Base-by-base conservation (phyloP, 352 stramenopile genomes). In the Globisporangium ultimum region DNA sequence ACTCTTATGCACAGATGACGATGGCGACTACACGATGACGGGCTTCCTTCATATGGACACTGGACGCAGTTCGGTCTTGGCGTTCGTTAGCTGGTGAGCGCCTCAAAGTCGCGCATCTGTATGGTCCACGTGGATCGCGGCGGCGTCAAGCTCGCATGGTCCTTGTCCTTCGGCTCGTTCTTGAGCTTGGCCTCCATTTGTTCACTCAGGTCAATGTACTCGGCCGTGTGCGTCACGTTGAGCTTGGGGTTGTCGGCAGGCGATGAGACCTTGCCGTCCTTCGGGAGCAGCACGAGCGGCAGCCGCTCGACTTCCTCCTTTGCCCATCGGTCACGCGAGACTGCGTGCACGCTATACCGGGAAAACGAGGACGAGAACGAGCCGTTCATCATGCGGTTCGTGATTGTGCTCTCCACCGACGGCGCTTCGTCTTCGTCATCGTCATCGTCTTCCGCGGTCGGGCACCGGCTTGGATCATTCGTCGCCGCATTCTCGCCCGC, bases 81-180 rank as follows among this genome's bases (percentile, higher is more conserved):
- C 28, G 28, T 36, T 10, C 28, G 4, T 74, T 56, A 87, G 43
- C 78, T 87, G 12, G 85, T 67, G 28, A 87, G 68, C 28, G 54
- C 68, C 34, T 92, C 83, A 46, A 93, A 87, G 71, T 84, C 60
- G 36, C 84, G 80, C 76, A 88, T 93, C 58, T 93, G 84, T 61
- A 93, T 91, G 73, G 76, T 78, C 84, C 84, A 93, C 28, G 84
- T 93, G 5, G 84, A 89, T 34, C 80, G 79, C 22, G 84, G 84
- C 43, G 84, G 84, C 48, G 80, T 91, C 13, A 93, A 72, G 48
- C 82, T 75, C 11, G 56, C 61, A 6, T 69, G 60, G 42, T 74
- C 71, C 21, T 76, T 58, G 38, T 74, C 70, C 20, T 76, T 58
- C 21, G 59, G 45, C 49, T 78, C 70, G n/a, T 50, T 20, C 15